Evolutionary conservation across 306 rosid genomes (phyloP).

Genomic region (Mimosa pudica): DNA sequence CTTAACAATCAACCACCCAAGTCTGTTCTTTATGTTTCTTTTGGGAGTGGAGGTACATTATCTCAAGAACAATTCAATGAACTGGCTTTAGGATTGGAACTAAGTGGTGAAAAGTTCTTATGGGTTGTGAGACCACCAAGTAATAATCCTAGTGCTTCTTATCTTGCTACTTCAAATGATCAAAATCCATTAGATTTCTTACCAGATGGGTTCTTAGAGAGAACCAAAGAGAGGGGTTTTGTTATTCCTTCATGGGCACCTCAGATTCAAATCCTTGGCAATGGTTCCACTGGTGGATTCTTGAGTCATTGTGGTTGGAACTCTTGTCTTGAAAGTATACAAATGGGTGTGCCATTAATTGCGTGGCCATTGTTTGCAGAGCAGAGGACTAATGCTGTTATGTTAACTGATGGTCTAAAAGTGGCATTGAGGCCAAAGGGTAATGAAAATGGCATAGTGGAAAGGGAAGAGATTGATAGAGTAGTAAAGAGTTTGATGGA

Average conservation of each 20-base stretch:
- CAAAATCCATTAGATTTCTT: conserved; percentile 23
- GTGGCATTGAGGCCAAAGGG: conserved; percentile 40
- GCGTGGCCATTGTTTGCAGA: conserved; percentile 39
- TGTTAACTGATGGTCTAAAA: conserved; percentile 21
- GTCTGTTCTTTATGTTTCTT: background rate
- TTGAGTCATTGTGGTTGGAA: conserved; percentile 44
- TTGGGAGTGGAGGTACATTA: conserved; percentile 22
- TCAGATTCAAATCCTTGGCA: conserved; percentile 33
- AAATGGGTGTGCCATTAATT: conserved; percentile 32
- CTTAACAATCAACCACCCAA: background rate
- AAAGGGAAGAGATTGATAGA: conserved; percentile 27
- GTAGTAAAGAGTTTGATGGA: conserved; percentile 16
- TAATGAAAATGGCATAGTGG: conserved; percentile 23
- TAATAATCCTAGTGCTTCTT: conserved; percentile 19
- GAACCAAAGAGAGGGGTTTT: conserved; percentile 37
- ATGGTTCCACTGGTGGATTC: conserved; percentile 35
- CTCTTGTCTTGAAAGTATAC: conserved; percentile 34
- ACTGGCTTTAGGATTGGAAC: conserved; percentile 26
- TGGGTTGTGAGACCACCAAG: conserved; percentile 24
- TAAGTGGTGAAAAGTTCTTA: conserved; percentile 18
- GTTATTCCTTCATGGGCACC: conserved; percentile 46
- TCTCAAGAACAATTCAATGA: conserved; percentile 1
- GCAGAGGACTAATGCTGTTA: conserved; percentile 34
- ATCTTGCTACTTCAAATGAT: background rate
- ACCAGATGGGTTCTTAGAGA: conserved; percentile 27